Evolutionary conservation across 805 yeast genomes (phyloP).

Genomic region (Wickerhamomyces ciferrii): DNA sequence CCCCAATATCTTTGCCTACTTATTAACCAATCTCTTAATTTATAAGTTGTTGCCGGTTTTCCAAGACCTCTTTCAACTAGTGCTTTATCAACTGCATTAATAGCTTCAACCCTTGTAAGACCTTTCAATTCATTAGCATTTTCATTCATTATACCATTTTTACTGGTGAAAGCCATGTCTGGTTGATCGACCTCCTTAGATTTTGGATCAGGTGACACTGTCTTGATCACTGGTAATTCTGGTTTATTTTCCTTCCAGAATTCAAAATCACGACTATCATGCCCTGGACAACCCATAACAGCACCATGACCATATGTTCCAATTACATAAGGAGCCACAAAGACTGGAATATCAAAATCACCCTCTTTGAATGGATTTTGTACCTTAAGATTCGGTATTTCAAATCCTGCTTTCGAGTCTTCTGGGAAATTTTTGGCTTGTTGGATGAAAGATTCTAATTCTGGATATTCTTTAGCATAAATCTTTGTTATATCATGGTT

Average conservation of each 20-base stretch:
- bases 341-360: constrained; percentile 55
- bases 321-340: constrained; percentile 86
- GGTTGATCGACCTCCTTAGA: constrained; percentile 4
- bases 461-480: constrained; percentile 30
- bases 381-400: constrained; percentile 37
- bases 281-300: constrained; percentile 98
- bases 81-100: constrained; percentile 33
- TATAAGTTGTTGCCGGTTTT: constrained; percentile 42
- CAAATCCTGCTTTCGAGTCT: constrained; percentile 57
- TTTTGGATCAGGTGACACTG: constrained; percentile 13
- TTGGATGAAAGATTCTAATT: constrained; percentile 42
- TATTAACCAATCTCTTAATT: constrained; percentile 89
- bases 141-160: constrained; percentile 42
- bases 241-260: constrained; percentile 73
- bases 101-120: constrained; percentile 44
- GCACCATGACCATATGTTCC: constrained; percentile 86
- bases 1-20: constrained; percentile 98
- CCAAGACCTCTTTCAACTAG: constrained; percentile 42
- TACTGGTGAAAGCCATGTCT: constrained; percentile 30
- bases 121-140: constrained; percentile 50
- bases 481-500: constrained; percentile 57
- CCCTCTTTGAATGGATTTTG: constrained; percentile 54
- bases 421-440: constrained; percentile 30
- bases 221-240: constrained; percentile 11
- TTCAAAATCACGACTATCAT: constrained; percentile 76